phyloP scores from a whole-genome alignment of 129 eudicot genomes.

The Helichrysum umbraculigerum region DNA sequence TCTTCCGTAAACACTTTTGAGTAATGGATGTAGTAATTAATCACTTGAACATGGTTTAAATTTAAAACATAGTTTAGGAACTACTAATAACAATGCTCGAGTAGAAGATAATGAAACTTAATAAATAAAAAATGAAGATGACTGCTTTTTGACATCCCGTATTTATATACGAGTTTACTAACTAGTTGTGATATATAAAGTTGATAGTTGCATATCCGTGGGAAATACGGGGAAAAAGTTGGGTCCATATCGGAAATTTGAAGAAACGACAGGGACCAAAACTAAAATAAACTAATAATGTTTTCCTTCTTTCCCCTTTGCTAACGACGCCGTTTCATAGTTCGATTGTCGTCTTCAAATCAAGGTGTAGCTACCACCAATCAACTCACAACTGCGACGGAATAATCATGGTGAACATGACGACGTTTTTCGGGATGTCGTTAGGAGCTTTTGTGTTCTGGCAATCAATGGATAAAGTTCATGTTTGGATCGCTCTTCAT shows the following conservation, averaged over 20 bases:
- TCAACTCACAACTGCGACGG: background rate
- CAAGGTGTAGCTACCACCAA: background rate
- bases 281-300: background rate
- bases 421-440: constrained; percentile 73
- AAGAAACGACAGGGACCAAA: background rate
- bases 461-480: constrained; percentile 86
- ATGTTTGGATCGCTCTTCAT: constrained; percentile 84
- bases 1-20: too few relatives aligned
- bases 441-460: constrained; percentile 80
- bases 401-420: constrained; percentile 55
- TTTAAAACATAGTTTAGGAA: too few relatives aligned
- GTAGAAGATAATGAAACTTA: too few relatives aligned
- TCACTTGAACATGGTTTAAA: too few relatives aligned
- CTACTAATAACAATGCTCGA: too few relatives aligned
- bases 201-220: too few relatives aligned
- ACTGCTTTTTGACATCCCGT: too few relatives aligned
- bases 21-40: too few relatives aligned
- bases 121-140: too few relatives aligned
- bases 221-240: background rate
- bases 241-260: background rate
- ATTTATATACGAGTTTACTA: too few relatives aligned
- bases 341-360: constrained; percentile 12
- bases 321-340: background rate
- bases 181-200: too few relatives aligned
- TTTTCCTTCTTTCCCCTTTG: background rate